A percentile compares a stretch with the other conserved stretches of the same genome.
Evolutionary conservation across 2,329 filamentous ascomycete genomes (phyloP).

Genomic region (Claviceps sp.): DNA sequence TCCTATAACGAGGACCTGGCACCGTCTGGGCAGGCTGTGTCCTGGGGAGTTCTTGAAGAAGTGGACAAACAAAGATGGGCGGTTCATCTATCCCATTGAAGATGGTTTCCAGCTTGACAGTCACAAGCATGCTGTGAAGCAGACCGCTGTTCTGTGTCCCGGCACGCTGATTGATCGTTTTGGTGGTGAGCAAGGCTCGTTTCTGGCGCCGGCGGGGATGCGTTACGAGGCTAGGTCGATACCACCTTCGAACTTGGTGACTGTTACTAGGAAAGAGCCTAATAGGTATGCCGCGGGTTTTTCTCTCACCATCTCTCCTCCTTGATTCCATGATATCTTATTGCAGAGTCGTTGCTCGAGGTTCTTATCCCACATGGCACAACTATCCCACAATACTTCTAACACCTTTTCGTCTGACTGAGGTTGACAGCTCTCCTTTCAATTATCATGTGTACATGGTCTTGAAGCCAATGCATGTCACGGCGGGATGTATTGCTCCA

Average conservation of each 20-base stretch:
- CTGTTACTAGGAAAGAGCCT: not conserved
- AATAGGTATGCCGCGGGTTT: not conserved
- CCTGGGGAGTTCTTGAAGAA: not conserved
- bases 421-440: not conserved
- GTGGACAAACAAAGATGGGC: not conserved
- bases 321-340: too few species aligned
- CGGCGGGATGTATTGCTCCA: not conserved
- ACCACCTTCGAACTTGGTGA: not conserved
- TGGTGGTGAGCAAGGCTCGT: not conserved
- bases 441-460: constrained; percentile 2
- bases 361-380: too few species aligned
- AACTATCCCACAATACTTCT: not conserved
- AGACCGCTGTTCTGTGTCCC: not conserved
- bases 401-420: not conserved
- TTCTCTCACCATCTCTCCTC: too few species aligned
- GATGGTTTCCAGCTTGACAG: not conserved
- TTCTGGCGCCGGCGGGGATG: not conserved
- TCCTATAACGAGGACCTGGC: not conserved
- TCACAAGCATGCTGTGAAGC: not conserved
- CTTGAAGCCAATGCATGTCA: not conserved
- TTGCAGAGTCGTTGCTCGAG: too few species aligned
- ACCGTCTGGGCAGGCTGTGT: not conserved
- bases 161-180: not conserved
- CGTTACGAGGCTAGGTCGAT: not conserved
- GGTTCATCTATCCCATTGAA: not conserved